Conservation (phyloP, 257 asterid genomes). For the Voacanga thouarsii region DNA sequence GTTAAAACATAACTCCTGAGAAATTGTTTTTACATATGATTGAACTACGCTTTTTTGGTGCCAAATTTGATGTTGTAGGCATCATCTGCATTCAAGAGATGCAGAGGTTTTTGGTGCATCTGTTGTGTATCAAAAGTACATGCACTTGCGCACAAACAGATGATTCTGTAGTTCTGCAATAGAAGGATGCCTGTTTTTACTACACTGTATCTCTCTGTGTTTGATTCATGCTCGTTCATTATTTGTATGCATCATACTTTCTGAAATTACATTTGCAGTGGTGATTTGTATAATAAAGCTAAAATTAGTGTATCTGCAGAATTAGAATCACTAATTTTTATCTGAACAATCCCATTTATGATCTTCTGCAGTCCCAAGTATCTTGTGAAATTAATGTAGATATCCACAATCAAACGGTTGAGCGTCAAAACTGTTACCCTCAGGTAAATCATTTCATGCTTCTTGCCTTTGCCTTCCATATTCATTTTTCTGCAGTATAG, state of each 20-base stretch:
- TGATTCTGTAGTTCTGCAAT: neutral
- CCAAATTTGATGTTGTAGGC: neutral
- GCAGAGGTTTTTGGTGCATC: neutral
- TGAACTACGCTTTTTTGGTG: neutral
- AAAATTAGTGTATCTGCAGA: neutral
- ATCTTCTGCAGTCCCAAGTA: conserved; percentile 33
- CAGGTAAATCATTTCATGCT: conserved; percentile 26
- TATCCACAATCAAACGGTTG: conserved; percentile 30
- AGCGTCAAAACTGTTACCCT: conserved; percentile 46
- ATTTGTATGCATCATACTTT: neutral
- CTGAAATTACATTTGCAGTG: neutral
- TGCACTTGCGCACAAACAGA: no score
- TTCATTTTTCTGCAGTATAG: neutral
- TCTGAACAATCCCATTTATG: neutral
- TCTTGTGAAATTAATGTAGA: conserved; percentile 42
- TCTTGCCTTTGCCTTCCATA: neutral
- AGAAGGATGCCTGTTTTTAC: neutral
- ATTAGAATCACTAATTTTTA: neutral
- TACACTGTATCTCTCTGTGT: neutral
- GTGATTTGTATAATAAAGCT: neutral
- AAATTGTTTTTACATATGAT: neutral
- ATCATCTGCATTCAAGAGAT: neutral
- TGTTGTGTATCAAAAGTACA: neutral
- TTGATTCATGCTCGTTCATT: neutral
- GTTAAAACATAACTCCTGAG: neutral